A percentile compares a stretch with the other conserved stretches of the same genome.
These are phyloP conservation scores for Firmiana major DNA, from an alignment of 345 rosid species.

Conservation along the genomic window DNA sequence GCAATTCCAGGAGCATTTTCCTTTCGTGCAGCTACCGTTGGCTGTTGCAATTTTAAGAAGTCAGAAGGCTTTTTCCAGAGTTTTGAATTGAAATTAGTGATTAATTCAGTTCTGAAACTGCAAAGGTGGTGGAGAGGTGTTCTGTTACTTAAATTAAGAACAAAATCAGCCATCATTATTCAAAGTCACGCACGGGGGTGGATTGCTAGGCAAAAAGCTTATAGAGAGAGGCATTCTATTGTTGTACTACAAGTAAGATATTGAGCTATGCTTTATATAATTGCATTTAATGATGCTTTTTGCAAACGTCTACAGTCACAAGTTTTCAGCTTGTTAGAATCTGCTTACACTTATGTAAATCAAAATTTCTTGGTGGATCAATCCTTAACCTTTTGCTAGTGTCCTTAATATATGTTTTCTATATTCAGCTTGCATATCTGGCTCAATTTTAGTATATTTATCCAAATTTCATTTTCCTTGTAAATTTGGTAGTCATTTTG, in stretches of 20 bases:
- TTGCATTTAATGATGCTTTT: slow-evolving; percentile 2
- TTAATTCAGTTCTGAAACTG: slow-evolving; percentile 51
- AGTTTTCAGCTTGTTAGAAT: background rate
- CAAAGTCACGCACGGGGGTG: slow-evolving; percentile 60
- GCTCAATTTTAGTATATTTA: background rate
- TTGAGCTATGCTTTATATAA: background rate
- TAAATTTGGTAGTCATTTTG: slow-evolving; percentile 56
- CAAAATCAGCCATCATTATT: slow-evolving; percentile 46
- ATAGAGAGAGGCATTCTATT: slow-evolving; percentile 37
- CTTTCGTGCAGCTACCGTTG: slow-evolving; percentile 14
- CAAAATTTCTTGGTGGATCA: background rate
- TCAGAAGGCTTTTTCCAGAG: slow-evolving; percentile 24
- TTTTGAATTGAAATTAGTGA: slow-evolving; percentile 23
- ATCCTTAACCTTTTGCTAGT: background rate
- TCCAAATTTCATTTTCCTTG: slow-evolving; percentile 10
- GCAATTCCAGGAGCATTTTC: slow-evolving; percentile 43
- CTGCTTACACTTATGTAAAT: background rate
- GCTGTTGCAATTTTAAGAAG: slow-evolving; percentile 16
- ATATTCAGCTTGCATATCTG: background rate
- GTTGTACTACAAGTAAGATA: slow-evolving; percentile 68
- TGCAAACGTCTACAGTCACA: background rate
- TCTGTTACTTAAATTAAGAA: slow-evolving; percentile 40
- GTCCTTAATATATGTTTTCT: background rate
- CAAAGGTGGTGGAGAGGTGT: slow-evolving; percentile 86
- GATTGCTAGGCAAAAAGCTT: slow-evolving; percentile 46